phyloP scores from a whole-genome alignment of 495 filamentous ascomycete species.

The Aspergillus taichungensis region DNA sequence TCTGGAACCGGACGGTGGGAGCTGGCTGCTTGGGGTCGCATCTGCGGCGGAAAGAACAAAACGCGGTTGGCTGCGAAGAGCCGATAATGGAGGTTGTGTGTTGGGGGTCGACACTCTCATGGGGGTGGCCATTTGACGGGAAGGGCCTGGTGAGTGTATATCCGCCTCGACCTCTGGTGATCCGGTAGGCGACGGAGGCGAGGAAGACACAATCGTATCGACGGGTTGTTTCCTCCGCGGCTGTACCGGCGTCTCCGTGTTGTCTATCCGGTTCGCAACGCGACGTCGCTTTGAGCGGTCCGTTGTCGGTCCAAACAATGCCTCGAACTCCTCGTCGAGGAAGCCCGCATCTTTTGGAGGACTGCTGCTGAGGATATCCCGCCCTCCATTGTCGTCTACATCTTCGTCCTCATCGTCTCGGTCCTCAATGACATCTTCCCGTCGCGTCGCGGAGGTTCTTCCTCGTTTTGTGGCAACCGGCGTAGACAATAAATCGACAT shows the following conservation, averaged over 20 bases:
- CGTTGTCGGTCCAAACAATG: slow-evolving; percentile 18
- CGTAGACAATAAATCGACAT: slow-evolving; percentile 7
- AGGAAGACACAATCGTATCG: slow-evolving; percentile 11
- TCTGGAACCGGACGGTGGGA: not conserved
- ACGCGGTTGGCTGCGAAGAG: slow-evolving; percentile 20
- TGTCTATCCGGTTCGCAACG: slow-evolving; percentile 1
- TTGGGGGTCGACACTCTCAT: slow-evolving; percentile 1
- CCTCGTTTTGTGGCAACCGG: slow-evolving; percentile 3
- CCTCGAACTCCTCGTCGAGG: slow-evolving; percentile 22
- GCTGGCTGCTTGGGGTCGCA: slow-evolving; percentile 13
- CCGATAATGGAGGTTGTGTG: slow-evolving; percentile 14
- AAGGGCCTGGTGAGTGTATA: not conserved
- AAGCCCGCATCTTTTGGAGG: slow-evolving; percentile 6
- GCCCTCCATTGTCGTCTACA: not conserved
- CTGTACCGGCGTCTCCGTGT: not conserved
- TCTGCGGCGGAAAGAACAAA: slow-evolving; percentile 20
- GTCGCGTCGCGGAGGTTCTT: slow-evolving; percentile 10
- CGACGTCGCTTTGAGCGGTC: slow-evolving; percentile 26
- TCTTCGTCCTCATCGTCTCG: slow-evolving; percentile 14
- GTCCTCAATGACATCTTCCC: slow-evolving; percentile 31
- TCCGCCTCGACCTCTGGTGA: not conserved
- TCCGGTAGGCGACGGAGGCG: slow-evolving; percentile 3
- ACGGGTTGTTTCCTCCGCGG: not conserved
- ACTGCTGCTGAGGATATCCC: slow-evolving; percentile 15
- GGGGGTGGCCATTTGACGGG: slow-evolving; percentile 2